phyloP scores from a whole-genome alignment of 176 grass and related monocot genomes.

The Microstegium vimineum region DNA sequence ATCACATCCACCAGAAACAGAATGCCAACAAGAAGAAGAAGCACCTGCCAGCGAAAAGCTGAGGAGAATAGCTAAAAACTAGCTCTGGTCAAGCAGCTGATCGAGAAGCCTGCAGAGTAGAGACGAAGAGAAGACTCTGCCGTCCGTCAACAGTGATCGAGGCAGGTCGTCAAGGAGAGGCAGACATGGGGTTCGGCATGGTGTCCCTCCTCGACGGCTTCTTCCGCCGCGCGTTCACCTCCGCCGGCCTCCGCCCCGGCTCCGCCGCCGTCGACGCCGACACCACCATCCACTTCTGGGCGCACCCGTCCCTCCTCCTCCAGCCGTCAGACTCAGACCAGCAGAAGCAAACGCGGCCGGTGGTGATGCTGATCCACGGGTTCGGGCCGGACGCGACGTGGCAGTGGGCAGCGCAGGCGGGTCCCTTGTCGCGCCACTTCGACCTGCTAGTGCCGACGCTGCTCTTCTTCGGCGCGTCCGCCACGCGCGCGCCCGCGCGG shows the following conservation, averaged over 20 bases:
- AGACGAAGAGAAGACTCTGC: neutral
- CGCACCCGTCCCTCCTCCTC: constrained; percentile 51
- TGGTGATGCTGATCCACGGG: constrained; percentile 54
- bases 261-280: constrained; percentile 45
- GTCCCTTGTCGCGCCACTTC: constrained; percentile 55
- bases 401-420: constrained; percentile 76
- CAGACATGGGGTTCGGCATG: constrained; percentile 66
- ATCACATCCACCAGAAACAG: too few species aligned
- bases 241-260: constrained; percentile 44
- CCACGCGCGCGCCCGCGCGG: constrained; percentile 45
- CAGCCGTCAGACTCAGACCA: neutral
- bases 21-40: too few species aligned
- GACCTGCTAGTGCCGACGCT: constrained; percentile 77
- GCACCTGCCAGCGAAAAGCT: too few species aligned
- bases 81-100: too few species aligned
- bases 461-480: constrained; percentile 82
- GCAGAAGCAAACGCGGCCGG: neutral
- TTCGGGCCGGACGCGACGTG: constrained; percentile 68
- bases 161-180: too few species aligned
- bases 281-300: constrained; percentile 80
- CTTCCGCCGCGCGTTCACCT: constrained; percentile 54
- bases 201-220: constrained; percentile 48
- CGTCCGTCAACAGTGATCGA: neutral
- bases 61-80: too few species aligned
- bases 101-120: neutral